Percentiles rank a stretch among this genome's conserved stretches.
Evolutionary conservation across 352 stramenopile species (phyloP).

Genomic region (Pythium phragmiticola): DNA sequence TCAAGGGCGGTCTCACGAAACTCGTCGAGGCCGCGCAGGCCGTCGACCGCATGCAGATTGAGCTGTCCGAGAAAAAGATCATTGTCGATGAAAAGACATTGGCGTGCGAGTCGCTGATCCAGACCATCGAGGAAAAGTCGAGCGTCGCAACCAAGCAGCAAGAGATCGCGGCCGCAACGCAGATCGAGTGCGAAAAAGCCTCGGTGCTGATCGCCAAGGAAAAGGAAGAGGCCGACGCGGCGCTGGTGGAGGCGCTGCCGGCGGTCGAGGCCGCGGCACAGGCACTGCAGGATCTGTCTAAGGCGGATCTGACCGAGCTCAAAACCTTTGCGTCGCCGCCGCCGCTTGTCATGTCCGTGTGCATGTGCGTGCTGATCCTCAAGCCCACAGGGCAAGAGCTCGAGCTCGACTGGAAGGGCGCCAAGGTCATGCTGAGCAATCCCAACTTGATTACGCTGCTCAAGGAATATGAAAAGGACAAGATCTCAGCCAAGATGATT

Average conservation of each 20-base stretch:
- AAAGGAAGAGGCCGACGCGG: constrained; percentile 92
- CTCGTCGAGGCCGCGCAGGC: constrained; percentile 91
- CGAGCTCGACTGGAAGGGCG: constrained; percentile 92
- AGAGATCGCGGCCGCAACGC: constrained; percentile 87
- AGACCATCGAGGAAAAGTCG: constrained; percentile 94
- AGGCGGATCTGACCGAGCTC: constrained; percentile 94
- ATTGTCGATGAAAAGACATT: constrained; percentile 95
- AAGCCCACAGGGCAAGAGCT: constrained; percentile 91
- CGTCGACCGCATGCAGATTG: constrained; percentile 93
- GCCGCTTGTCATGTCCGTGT: constrained; percentile 92
- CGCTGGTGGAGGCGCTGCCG: constrained; percentile 91
- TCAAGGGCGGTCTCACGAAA: constrained; percentile 93
- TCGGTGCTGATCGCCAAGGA: constrained; percentile 90
- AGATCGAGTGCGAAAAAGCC: constrained; percentile 90
- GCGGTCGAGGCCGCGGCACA: constrained; percentile 91
- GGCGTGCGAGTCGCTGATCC: constrained; percentile 92
- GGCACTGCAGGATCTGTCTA: constrained; percentile 93
- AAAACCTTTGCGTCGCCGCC: constrained; percentile 95
- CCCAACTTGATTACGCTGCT: constrained; percentile 88
- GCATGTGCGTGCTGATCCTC: constrained; percentile 90
- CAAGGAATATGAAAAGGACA: constrained; percentile 96
- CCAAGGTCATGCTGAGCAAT: constrained; percentile 95
- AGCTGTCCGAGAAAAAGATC: constrained; percentile 93
- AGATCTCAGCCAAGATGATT: constrained; percentile 95
- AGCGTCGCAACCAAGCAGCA: constrained; percentile 90